Percentiles rank a stretch among this genome's conserved stretches.
These are phyloP conservation scores for Vachellia collinsii DNA, from an alignment of 306 rosid species.

Conservation along the genomic window DNA sequence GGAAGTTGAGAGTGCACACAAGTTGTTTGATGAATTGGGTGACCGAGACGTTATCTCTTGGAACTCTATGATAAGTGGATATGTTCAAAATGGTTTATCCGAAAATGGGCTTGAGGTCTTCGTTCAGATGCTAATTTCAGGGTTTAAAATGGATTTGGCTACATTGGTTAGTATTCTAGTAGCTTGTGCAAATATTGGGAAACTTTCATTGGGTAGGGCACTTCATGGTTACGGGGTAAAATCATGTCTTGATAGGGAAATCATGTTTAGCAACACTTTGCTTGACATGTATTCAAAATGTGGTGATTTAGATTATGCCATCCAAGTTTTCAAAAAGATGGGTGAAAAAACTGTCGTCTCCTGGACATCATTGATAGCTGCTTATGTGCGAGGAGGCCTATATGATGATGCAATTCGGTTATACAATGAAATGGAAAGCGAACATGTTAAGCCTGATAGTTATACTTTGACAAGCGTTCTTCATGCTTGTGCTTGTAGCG, in stretches of 20 bases:
- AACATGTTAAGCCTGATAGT: conserved; percentile 56
- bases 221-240: conserved; percentile 64
- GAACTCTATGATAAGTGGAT: conserved; percentile 87
- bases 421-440: conserved; percentile 61
- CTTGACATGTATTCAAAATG: conserved; percentile 86
- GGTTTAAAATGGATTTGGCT: conserved; percentile 63
- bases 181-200: conserved; percentile 64
- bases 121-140: conserved; percentile 47
- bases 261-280: conserved; percentile 60
- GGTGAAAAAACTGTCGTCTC: conserved; percentile 65
- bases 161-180: conserved; percentile 64
- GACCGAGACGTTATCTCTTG: conserved; percentile 72
- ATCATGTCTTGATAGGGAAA: conserved; percentile 44
- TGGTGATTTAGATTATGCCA: conserved; percentile 52
- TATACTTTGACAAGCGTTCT: conserved; percentile 59
- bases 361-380: conserved; percentile 79
- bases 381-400: conserved; percentile 65
- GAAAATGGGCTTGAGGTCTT: conserved; percentile 53
- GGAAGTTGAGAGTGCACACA: conserved; percentile 60
- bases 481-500: conserved; percentile 63
- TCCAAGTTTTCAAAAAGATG: conserved; percentile 63
- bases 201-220: conserved; percentile 55
- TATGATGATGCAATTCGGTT: conserved; percentile 53
- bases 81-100: conserved; percentile 52
- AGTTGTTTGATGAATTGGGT: conserved; percentile 72